phyloP scores from a whole-genome alignment of 441 rosid genomes.

The Aleurites moluccanus region DNA sequence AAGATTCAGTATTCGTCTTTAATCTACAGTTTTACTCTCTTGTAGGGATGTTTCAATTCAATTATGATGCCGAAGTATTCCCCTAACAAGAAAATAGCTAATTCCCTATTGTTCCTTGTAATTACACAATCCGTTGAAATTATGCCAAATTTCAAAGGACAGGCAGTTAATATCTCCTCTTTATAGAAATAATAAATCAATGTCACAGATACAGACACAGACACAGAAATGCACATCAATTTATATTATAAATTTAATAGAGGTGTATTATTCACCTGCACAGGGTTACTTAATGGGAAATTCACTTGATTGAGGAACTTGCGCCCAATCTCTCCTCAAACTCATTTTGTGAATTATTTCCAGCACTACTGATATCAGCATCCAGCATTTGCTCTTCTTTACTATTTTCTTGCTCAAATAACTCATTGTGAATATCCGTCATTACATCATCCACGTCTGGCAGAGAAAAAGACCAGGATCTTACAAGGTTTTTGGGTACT shows the following conservation, averaged over 20 bases:
- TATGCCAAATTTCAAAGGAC: conserved; percentile 6
- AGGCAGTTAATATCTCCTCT: background rate
- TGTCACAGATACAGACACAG: background rate
- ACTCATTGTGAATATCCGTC: conserved; percentile 31
- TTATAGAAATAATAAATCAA: background rate
- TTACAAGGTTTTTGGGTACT: conserved; percentile 34
- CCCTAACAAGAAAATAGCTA: background rate
- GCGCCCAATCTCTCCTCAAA: conserved; percentile 27
- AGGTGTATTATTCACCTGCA: conserved; percentile 34
- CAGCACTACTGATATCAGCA: conserved; percentile 24
- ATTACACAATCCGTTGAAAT: background rate
- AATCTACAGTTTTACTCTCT: background rate
- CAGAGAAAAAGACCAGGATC: conserved; percentile 59
- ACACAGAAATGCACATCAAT: background rate
- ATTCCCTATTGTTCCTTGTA: background rate
- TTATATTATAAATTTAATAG: background rate
- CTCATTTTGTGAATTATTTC: conserved; percentile 25
- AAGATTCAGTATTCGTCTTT: background rate
- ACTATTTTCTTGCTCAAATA: conserved; percentile 28
- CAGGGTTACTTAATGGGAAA: conserved; percentile 26
- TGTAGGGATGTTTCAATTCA: background rate
- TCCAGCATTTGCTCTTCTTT: conserved; percentile 43
- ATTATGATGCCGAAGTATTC: background rate
- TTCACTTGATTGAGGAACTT: conserved; percentile 35
- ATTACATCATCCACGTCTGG: conserved; percentile 37